phyloP scores from a whole-genome alignment of 805 yeast genomes.

The Ascoidea rubescens region DNA sequence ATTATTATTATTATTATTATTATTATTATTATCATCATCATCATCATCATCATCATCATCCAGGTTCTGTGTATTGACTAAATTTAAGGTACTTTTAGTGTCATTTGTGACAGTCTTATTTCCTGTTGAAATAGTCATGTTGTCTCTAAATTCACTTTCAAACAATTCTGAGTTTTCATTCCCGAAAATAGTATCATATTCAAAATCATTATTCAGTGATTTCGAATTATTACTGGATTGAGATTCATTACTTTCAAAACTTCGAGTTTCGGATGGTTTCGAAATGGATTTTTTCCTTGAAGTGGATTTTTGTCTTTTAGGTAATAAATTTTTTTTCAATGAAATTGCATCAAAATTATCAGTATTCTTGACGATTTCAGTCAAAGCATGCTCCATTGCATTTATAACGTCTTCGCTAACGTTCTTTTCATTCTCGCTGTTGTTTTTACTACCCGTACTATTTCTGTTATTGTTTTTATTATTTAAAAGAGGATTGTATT shows the following conservation, averaged over 20 bases:
- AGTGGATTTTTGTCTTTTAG: background rate
- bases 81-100: background rate
- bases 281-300: background rate
- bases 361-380: constrained; percentile 33
- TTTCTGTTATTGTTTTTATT: too few species aligned
- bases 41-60: constrained; percentile 12
- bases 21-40: constrained; percentile 7
- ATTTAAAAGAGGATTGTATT: too few species aligned
- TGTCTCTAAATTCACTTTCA: background rate
- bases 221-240: background rate
- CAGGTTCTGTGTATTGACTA: background rate
- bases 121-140: background rate
- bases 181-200: background rate
- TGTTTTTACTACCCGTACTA: background rate
- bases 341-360: constrained; percentile 5
- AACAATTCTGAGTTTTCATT: background rate
- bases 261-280: background rate
- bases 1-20: too few species aligned
- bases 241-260: background rate
- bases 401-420: constrained; percentile 33
- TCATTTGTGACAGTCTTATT: background rate
- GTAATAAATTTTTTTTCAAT: background rate
- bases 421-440: constrained; percentile 9
- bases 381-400: constrained; percentile 58
- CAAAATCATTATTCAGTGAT: background rate